phyloP scores from a whole-genome alignment of 1,284 basidiomycete species.

The Leccinum ponderosum region DNA sequence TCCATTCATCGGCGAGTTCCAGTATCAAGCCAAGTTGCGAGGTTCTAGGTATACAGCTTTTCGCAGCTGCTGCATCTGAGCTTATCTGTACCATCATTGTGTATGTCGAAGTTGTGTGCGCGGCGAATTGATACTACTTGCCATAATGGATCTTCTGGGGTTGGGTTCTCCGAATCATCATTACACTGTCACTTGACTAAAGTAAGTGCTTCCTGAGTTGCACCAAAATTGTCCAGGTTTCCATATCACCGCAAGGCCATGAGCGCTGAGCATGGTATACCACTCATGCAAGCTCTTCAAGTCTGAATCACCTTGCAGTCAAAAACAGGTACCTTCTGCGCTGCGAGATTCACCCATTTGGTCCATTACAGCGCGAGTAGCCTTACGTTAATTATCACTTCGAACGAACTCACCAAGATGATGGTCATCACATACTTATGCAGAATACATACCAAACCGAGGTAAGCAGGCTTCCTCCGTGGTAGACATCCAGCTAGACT shows the following conservation, averaged over 20 bases:
- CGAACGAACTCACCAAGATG: conserved; percentile 15
- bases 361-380: conserved; percentile 44
- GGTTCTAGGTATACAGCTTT: background rate
- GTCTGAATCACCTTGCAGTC: conserved; percentile 7
- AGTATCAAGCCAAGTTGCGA: background rate
- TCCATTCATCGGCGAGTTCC: background rate
- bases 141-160: background rate
- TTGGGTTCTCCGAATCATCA: background rate
- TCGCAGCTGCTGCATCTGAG: background rate
- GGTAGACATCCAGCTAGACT: conserved; percentile 43
- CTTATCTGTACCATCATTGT: background rate
- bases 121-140: background rate
- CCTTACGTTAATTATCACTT: conserved; percentile 2
- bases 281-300: conserved; percentile 19
- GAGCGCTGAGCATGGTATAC: conserved; percentile 15
- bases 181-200: background rate
- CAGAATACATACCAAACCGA: too few relatives aligned
- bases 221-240: background rate
- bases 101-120: background rate
- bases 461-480: too few relatives aligned
- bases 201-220: background rate
- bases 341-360: conserved; percentile 47
- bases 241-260: too few relatives aligned
- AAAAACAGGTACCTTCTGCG: too few relatives aligned
- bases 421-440: too few relatives aligned